phyloP scores from a whole-genome alignment of 1,139 yeast species.

The Suzukiozyma palmioleophila region DNA sequence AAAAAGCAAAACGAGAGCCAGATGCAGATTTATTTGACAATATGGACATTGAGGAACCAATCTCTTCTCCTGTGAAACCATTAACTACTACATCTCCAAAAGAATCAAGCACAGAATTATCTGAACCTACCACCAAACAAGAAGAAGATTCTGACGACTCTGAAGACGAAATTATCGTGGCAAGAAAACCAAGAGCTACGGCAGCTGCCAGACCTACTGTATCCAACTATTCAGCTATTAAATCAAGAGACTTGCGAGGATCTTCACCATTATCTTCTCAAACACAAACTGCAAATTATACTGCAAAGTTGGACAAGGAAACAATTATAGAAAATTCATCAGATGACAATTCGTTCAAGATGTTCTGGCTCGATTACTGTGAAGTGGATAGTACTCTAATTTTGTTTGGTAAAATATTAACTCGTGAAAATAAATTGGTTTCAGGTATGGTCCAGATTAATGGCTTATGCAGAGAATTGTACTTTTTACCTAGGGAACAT shows the following conservation, averaged over 20 bases:
- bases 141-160: slow-evolving; percentile 30
- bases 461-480: slow-evolving; percentile 68
- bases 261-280: slow-evolving; percentile 22
- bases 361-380: slow-evolving; percentile 89
- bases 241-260: slow-evolving; percentile 16
- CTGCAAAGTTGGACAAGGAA: slow-evolving; percentile 46
- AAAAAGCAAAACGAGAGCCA: slow-evolving; percentile 10
- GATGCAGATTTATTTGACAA: slow-evolving; percentile 13
- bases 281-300: slow-evolving; percentile 20
- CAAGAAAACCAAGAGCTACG: slow-evolving; percentile 41
- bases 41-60: slow-evolving; percentile 21
- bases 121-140: slow-evolving; percentile 10
- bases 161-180: slow-evolving; percentile 51
- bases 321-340: slow-evolving; percentile 36
- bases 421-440: slow-evolving; percentile 55
- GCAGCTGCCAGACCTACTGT: slow-evolving; percentile 23
- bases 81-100: slow-evolving; percentile 8
- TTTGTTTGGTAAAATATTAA: slow-evolving; percentile 76
- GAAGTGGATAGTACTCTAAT: slow-evolving; percentile 69
- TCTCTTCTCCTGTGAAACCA: slow-evolving; percentile 30
- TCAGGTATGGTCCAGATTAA: slow-evolving; percentile 78
- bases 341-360: slow-evolving; percentile 45
- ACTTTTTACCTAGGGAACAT: slow-evolving; percentile 64
- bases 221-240: slow-evolving; percentile 19
- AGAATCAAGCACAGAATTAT: slow-evolving; percentile 6